Base-by-base conservation (phyloP, 768 basidiomycete genomes). In the Xerocomellus amylosporus region DNA sequence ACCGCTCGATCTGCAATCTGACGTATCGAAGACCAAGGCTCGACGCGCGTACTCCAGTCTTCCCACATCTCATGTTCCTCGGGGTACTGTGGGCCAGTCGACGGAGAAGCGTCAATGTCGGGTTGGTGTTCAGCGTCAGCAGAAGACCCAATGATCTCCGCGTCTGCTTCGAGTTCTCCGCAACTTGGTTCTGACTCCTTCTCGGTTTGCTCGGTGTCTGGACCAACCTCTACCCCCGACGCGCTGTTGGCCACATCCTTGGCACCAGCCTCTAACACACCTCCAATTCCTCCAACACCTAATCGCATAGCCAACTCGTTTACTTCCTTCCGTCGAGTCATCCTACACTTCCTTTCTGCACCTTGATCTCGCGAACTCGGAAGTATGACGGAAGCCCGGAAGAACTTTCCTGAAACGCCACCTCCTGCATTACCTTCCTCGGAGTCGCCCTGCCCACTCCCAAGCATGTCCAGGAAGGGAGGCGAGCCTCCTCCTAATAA, bases 221-320 rank as follows among this genome's bases (percentile, higher is more conserved):
- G 49, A 19, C n/a, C 44, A 19, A 9, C 50, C 20, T 55, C 63
- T 24, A 19, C 33, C 6, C 26, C 53, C 14, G 48, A 44, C 13
- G 30, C 1, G n/a, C 15, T 34, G 13, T 41, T 51, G 5, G 28
- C 49, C 26, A n/a, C 38, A n/a, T 8, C 43, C 30, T 48, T 45
- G 5, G 19, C 15, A 37, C 14, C 61, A 36, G 26, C 46, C 26
- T 83, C 84, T 7, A 91, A 64, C 8, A 74, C 62, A 12, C 91
- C 92, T 10, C 91, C 91, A 8, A 90, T 78, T 0, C 81, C 80
- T 33, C 87, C 88, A 36, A 92, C 77, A 6, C 83, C 91, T 84
- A 91, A 90, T n/a, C 88, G 82, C 78, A 90, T 87, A 0, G 82
- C 85, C 42, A 93, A 72, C 62, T 90, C 86, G 66, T 93, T 93